Evolutionary conservation across 2,329 filamentous ascomycete genomes (phyloP).

Genomic region (Fusarium avenaceum): DNA sequence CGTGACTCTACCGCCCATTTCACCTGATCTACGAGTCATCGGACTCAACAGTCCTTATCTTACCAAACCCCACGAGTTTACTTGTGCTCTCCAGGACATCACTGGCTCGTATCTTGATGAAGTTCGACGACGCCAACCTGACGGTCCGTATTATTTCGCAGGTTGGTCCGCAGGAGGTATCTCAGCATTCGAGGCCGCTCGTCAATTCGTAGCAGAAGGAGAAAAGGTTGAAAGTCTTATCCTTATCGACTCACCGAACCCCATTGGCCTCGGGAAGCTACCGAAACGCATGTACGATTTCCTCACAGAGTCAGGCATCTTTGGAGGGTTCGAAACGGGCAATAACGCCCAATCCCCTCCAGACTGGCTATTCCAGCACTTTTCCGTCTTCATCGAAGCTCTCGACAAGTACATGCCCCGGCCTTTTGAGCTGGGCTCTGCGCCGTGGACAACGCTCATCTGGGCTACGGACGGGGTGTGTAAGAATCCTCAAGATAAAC

Average conservation of each 20-base stretch:
- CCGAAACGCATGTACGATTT: conserved; percentile 16
- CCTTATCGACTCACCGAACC: conserved; percentile 2
- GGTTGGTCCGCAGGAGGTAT: conserved; percentile 8
- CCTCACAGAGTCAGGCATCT: conserved; percentile 2
- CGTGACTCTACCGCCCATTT: background rate
- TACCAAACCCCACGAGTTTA: conserved; percentile 2
- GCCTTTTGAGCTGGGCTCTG: background rate
- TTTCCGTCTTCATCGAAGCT: conserved; percentile 5
- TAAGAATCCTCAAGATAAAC: background rate
- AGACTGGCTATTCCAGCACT: conserved; percentile 2
- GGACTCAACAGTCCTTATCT: conserved; percentile 4
- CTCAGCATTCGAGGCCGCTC: background rate
- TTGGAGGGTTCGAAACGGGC: conserved; percentile 3
- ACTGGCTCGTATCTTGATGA: background rate
- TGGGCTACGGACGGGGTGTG: conserved; percentile 11
- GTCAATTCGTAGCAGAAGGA: accelerated
- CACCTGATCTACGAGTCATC: background rate
- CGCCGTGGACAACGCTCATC: background rate
- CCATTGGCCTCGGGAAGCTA: background rate
- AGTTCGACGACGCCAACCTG: background rate
- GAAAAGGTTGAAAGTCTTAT: background rate
- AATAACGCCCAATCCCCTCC: background rate
- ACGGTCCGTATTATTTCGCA: background rate
- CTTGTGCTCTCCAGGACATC: background rate
- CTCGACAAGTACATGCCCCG: background rate